These are phyloP conservation scores for Kwoniella botswanensis DNA, from an alignment of 768 basidiomycete genomes.

Conservation along the genomic window DNA sequence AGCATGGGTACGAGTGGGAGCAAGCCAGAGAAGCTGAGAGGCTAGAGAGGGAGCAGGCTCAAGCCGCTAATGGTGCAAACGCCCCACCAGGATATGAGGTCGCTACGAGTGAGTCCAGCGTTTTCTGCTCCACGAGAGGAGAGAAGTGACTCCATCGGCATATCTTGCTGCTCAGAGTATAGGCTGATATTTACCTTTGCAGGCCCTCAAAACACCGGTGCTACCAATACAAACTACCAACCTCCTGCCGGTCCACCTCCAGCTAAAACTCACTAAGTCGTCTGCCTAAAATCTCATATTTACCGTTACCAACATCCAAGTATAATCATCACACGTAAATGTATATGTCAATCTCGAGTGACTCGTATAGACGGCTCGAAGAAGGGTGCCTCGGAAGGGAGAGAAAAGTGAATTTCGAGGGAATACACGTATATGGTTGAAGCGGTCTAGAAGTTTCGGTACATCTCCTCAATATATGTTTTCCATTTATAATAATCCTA, in stretches of 20 bases:
- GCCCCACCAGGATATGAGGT: constrained; percentile 54
- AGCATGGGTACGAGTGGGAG: constrained; percentile 56
- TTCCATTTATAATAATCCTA: neutral
- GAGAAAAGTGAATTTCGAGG: neutral
- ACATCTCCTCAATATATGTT: too few relatives aligned
- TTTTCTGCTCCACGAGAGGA: neutral
- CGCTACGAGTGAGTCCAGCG: constrained; percentile 35
- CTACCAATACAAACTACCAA: constrained; percentile 27
- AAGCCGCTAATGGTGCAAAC: constrained; percentile 19
- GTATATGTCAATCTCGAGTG: too few relatives aligned
- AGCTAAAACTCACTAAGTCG: neutral
- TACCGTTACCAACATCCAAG: neutral
- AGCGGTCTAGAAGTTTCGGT: neutral
- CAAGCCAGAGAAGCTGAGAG: constrained; percentile 50
- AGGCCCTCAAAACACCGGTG: constrained; percentile 32
- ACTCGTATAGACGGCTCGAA: neutral
- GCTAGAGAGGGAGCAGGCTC: constrained; percentile 42
- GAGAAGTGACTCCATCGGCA: too few relatives aligned
- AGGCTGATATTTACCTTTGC: neutral
- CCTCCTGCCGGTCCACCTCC: constrained; percentile 49
- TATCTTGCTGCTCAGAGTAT: neutral
- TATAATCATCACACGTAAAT: neutral
- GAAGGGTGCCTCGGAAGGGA: neutral
- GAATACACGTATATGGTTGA: neutral
- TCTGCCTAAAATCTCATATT: too few relatives aligned